Base-by-base conservation (phyloP, 306 rosid genomes). In the Gillenia trifoliata region DNA sequence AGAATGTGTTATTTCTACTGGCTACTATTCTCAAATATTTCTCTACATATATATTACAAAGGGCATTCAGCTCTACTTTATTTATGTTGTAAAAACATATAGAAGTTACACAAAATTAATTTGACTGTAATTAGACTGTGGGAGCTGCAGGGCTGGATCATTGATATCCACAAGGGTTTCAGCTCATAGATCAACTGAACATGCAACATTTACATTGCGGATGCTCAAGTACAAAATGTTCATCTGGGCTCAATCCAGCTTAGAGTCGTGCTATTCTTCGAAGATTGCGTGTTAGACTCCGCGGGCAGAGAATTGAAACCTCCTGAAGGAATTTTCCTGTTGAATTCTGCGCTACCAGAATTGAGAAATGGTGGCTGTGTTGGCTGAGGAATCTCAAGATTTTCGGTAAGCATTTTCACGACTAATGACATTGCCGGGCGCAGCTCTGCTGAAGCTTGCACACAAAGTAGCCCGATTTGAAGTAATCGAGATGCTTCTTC, bases 371-470 rank as follows among this genome's bases (percentile, higher is more conserved):
- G 89, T 1, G 87, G 89, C 22, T 83, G 89, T 55, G 81, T 75
- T n/a, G 89, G 89, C 80, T 31, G 80, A 72, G 83, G 74, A 72
- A 83, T 65, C 67, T 83, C 85, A 11, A 59, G 57, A 60, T 77
- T 80, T 50, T 55, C 80, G 0, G 36, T 68, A 20, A 83, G 59
- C 85, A 86, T 81, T 73, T 86, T 81, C 70, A 86, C 85, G 31
- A 86, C 83, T 29, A 40, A 41, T n/a, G 89, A 68, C 89, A 86
- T 86, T 43, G 84, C 68, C 23, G 87, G 89, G 25, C 89, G 72
- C 38, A 80, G 68, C 43, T 86, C 85, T n/a, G 89, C 89, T 23
- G 83, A 75, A 75, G 87, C 89, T 66, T 86, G 89, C n/a, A 78
- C 85, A 50, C 89, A 83, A 64, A 86, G 82, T 11, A 86, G 77